Evolutionary conservation across 768 basidiomycete species (phyloP).

Genomic region (Guyanaporus albipodus): DNA sequence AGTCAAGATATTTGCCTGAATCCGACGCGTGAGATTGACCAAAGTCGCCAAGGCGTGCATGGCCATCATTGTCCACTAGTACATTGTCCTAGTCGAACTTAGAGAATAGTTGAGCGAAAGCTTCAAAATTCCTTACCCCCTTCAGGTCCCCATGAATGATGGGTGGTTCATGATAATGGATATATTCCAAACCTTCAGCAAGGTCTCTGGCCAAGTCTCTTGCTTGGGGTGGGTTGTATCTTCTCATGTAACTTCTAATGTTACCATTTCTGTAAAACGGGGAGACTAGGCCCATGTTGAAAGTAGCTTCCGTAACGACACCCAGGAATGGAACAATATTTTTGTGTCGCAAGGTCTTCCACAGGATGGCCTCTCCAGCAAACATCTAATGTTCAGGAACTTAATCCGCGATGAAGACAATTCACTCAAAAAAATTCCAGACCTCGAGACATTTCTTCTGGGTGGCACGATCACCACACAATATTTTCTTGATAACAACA

Average conservation of each 20-base stretch:
- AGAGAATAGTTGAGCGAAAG: not conserved
- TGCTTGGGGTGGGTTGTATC: not conserved
- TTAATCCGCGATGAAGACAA: constrained; percentile 1
- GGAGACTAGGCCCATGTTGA: constrained; percentile 22
- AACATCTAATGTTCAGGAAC: constrained; percentile 13
- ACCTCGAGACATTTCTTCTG: constrained; percentile 13
- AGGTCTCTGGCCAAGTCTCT: constrained; percentile 12
- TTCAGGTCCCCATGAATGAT: constrained; percentile 43
- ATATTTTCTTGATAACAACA: constrained; percentile 28
- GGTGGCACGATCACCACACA: not conserved
- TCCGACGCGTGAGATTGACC: constrained; percentile 26
- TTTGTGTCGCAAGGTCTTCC: constrained; percentile 22
- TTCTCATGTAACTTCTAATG: constrained; percentile 8
- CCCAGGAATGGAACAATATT: constrained; percentile 29
- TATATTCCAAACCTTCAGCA: constrained; percentile 20
- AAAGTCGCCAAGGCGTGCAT: constrained; percentile 26
- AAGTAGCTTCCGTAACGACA: constrained; percentile 2
- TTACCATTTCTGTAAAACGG: constrained; percentile 21
- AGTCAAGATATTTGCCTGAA: constrained; percentile 22
- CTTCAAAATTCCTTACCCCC: constrained; percentile 23
- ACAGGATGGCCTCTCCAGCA: constrained; percentile 27
- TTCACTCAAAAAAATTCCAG: not conserved
- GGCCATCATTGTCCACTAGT: constrained; percentile 11
- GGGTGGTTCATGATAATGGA: constrained; percentile 24
- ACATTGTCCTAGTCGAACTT: constrained; percentile 21